Evolutionary conservation across 140 eudicot species (phyloP).

Genomic region (Senecio squalidus): DNA sequence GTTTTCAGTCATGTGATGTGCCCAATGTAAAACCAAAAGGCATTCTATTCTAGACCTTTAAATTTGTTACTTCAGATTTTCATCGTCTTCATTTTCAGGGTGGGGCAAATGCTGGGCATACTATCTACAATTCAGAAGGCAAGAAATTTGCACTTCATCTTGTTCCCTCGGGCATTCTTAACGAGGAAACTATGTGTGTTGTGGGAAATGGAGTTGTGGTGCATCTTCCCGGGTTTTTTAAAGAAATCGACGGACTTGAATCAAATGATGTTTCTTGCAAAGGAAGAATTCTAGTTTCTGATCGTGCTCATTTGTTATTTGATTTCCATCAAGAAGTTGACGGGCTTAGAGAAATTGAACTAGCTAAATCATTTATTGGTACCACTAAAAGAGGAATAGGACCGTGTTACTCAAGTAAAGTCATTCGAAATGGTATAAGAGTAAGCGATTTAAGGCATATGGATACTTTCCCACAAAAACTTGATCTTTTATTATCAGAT

Average conservation of each 20-base stretch:
- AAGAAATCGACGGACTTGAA: conserved; percentile 91
- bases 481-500: conserved; percentile 72
- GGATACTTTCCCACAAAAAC: conserved; percentile 93
- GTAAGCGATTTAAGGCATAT: conserved; percentile 93
- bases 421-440: conserved; percentile 78
- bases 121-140: conserved; percentile 92
- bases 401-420: conserved; percentile 92
- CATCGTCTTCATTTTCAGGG: conserved; percentile 41
- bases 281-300: conserved; percentile 84
- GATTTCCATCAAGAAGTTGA: conserved; percentile 87
- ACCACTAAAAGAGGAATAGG: conserved; percentile 98
- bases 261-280: conserved; percentile 78
- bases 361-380: conserved; percentile 87
- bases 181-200: conserved; percentile 79
- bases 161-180: conserved; percentile 95
- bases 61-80: not conserved
- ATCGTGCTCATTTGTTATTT: conserved; percentile 85
- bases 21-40: no score
- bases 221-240: conserved; percentile 78
- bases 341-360: conserved; percentile 89
- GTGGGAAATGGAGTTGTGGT: conserved; percentile 95
- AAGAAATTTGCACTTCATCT: conserved; percentile 97
- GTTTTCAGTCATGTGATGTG: not conserved
- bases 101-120: conserved; percentile 99
- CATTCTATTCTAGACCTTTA: no score